Percentiles rank a stretch among this genome's conserved stretches.
Evolutionary conservation across 1,139 yeast species (phyloP).

Genomic region (Scheffersomyces titani): DNA sequence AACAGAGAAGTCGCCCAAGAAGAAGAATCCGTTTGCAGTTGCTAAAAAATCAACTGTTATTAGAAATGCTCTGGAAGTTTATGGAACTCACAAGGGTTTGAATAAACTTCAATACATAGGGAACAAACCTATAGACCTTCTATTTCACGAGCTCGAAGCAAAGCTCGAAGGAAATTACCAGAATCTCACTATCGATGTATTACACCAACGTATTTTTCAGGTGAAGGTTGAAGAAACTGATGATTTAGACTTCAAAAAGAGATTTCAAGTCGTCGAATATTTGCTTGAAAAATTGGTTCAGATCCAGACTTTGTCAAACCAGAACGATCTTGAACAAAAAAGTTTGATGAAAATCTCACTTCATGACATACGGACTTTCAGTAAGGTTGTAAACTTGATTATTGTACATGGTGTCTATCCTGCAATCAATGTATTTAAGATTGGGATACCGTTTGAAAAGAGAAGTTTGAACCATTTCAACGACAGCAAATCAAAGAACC

Average conservation of each 20-base stretch:
- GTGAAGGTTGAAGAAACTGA: background rate
- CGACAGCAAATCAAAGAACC: constrained; percentile 16
- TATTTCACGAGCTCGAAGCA: constrained; percentile 33
- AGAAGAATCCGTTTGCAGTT: constrained; percentile 35
- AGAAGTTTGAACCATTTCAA: constrained; percentile 53
- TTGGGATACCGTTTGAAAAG: constrained; percentile 68
- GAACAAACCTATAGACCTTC: constrained; percentile 35
- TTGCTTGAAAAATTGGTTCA: constrained; percentile 33
- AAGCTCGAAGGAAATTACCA: constrained; percentile 28
- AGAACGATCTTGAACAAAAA: constrained; percentile 19
- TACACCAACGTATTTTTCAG: constrained; percentile 8
- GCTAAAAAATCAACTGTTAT: constrained; percentile 31
- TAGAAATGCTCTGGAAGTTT: constrained; percentile 36
- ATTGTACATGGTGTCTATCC: constrained; percentile 75
- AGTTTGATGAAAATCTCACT: constrained; percentile 70
- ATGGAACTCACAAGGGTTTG: constrained; percentile 36
- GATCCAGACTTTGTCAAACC: constrained; percentile 36
- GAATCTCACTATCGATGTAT: constrained; percentile 20
- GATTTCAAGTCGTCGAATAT: constrained; percentile 25
- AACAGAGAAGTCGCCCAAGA: constrained; percentile 3
- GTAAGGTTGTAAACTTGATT: constrained; percentile 61
- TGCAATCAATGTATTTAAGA: constrained; percentile 49
- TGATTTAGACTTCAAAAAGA: constrained; percentile 5
- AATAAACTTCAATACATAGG: constrained; percentile 33
- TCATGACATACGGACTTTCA: constrained; percentile 78